Conservation (phyloP, 345 rosid species). For the Erodium maritimum region DNA sequence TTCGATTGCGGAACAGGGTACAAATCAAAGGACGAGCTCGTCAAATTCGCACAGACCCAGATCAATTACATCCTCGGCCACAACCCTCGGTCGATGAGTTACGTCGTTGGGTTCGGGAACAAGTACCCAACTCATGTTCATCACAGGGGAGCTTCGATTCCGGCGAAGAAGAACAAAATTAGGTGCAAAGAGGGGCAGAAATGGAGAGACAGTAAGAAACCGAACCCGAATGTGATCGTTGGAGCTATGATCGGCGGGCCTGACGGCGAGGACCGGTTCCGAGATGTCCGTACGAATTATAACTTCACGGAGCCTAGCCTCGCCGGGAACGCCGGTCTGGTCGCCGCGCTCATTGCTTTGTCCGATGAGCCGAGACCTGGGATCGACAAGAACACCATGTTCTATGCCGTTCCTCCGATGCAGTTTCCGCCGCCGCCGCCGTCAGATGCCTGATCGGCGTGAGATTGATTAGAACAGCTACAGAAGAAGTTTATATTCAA, state of each 20-base stretch:
- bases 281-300: conserved; percentile 37
- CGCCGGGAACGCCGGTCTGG: conserved; percentile 72
- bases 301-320: conserved; percentile 68
- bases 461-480: no score
- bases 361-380: conserved; percentile 37
- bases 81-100: conserved; percentile 78
- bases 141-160: conserved; percentile 76
- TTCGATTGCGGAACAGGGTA: conserved; percentile 37
- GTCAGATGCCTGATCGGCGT: conserved; percentile 9
- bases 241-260: conserved; percentile 95
- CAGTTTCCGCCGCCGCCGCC: conserved; percentile 61
- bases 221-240: conserved; percentile 55
- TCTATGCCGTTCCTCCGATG: conserved; percentile 62
- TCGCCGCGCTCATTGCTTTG: conserved; percentile 64
- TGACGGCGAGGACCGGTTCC: conserved; percentile 49
- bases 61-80: conserved; percentile 67
- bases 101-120: conserved; percentile 57
- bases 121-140: conserved; percentile 67
- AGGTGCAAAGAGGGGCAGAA: conserved; percentile 63
- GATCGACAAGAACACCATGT: conserved; percentile 57
- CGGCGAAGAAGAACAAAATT: conserved; percentile 32
- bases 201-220: conserved; percentile 43
- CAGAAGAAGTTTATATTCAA: no score
- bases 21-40: conserved; percentile 7
- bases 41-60: conserved; percentile 14